These are phyloP conservation scores for Conticribra guillardii DNA, from an alignment of 108 stramenopile genomes.

Conservation along the genomic window DNA sequence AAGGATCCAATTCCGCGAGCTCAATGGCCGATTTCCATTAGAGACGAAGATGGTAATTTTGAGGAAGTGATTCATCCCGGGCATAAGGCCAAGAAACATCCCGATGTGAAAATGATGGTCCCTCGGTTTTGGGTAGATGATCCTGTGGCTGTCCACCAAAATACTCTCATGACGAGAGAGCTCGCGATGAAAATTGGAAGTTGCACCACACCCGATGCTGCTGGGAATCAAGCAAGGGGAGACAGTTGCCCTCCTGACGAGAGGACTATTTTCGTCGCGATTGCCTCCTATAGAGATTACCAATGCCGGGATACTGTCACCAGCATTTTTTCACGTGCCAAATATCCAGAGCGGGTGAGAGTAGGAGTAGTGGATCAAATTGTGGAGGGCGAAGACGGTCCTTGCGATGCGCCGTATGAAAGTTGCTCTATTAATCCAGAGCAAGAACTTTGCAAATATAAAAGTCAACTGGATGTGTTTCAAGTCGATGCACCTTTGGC, in stretches of 20 bases:
- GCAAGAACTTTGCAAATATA: constrained; percentile 76
- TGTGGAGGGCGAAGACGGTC: constrained; percentile 73
- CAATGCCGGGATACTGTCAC: constrained; percentile 79
- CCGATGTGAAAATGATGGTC: constrained; percentile 55
- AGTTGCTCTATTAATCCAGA: constrained; percentile 72
- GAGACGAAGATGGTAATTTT: constrained; percentile 63
- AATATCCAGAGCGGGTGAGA: constrained; percentile 66
- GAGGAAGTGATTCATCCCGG: constrained; percentile 76
- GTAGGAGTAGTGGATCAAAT: constrained; percentile 87
- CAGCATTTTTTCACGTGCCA: constrained; percentile 64
- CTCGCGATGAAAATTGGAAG: constrained; percentile 77
- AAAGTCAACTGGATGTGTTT: constrained; percentile 80
- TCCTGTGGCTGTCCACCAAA: constrained; percentile 63
- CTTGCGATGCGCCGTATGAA: constrained; percentile 73
- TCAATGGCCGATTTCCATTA: constrained; percentile 71
- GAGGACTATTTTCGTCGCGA: constrained; percentile 80
- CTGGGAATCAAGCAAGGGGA: constrained; percentile 65
- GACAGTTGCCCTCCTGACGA: constrained; percentile 66
- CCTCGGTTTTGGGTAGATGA: constrained; percentile 71
- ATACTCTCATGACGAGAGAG: constrained; percentile 64
- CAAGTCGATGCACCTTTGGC: constrained; percentile 78
- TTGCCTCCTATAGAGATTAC: constrained; percentile 84
- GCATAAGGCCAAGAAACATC: constrained; percentile 54
- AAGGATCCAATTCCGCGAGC: constrained; percentile 42
- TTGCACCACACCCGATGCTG: constrained; percentile 64